A percentile compares a stretch with the other conserved stretches of the same genome.
phyloP scores from a whole-genome alignment of 495 filamentous ascomycete genomes.

The Eremomyces bilateralis region DNA sequence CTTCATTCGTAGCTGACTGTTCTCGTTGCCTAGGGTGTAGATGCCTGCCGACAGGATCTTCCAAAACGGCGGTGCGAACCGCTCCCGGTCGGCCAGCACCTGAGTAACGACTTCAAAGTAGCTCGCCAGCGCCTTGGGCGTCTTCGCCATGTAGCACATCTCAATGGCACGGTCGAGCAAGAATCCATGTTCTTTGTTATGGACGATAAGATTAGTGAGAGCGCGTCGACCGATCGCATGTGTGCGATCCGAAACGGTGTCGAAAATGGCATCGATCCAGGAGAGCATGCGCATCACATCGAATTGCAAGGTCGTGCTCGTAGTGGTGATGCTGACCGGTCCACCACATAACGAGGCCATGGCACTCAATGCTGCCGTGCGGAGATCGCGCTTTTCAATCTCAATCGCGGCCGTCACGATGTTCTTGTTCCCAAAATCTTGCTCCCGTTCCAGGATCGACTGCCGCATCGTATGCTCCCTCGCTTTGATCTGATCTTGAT shows the following conservation, averaged over 20 bases:
- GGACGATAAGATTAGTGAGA: slow-evolving; percentile 70
- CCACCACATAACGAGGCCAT: slow-evolving; percentile 90
- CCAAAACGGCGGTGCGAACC: slow-evolving; percentile 75
- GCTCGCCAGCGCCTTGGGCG: slow-evolving; percentile 69
- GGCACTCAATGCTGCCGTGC: slow-evolving; percentile 74
- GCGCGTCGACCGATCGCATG: slow-evolving; percentile 82
- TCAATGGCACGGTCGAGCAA: slow-evolving; percentile 71
- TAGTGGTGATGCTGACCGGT: slow-evolving; percentile 69
- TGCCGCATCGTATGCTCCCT: slow-evolving; percentile 78
- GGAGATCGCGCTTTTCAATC: slow-evolving; percentile 82
- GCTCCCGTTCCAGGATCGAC: slow-evolving; percentile 41
- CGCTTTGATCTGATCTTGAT: slow-evolving; percentile 58
- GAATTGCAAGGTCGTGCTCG: slow-evolving; percentile 67
- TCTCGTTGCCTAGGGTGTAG: slow-evolving; percentile 77
- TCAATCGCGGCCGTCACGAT: slow-evolving; percentile 54
- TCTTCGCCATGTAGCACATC: slow-evolving; percentile 61
- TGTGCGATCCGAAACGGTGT: slow-evolving; percentile 64
- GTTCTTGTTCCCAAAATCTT: not conserved
- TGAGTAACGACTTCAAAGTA: slow-evolving; percentile 87
- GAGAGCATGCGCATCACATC: slow-evolving; percentile 78
- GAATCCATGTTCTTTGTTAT: slow-evolving; percentile 69
- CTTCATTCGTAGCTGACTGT: slow-evolving; percentile 68
- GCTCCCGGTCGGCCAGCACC: slow-evolving; percentile 56
- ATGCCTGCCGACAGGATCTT: slow-evolving; percentile 69
- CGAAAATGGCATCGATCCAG: slow-evolving; percentile 92